Conservation (phyloP, 345 rosid species). For the Sonneratia caseolaris region DNA sequence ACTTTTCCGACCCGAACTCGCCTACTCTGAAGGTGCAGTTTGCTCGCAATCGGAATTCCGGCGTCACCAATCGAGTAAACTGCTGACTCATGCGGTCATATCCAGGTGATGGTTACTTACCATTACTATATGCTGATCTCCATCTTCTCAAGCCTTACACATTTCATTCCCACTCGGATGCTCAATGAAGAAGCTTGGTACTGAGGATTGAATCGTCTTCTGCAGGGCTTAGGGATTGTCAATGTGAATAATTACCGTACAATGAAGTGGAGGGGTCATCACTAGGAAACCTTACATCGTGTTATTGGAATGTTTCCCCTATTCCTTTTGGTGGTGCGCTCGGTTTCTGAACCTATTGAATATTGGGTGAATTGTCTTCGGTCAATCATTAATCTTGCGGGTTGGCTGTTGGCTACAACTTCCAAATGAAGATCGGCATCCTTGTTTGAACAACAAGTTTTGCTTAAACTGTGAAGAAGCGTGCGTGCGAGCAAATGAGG, state of each 20-base stretch:
- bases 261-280: not conserved
- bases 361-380: not conserved
- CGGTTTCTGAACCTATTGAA: not conserved
- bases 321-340: not conserved
- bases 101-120: not conserved
- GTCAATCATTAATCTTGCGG: too few relatives aligned
- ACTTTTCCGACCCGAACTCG: not conserved
- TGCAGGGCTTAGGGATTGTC: not conserved
- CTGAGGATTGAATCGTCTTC: not conserved
- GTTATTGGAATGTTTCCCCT: not conserved
- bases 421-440: too few relatives aligned
- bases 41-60: not conserved
- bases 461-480: too few relatives aligned
- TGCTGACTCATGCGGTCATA: not conserved
- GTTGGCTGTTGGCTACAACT: too few relatives aligned
- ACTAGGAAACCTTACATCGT: not conserved
- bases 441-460: too few relatives aligned
- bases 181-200: not conserved
- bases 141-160: not conserved
- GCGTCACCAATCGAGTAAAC: not conserved
- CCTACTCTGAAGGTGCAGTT: not conserved
- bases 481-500: too few relatives aligned
- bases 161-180: not conserved
- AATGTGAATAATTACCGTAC: not conserved
- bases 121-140: too few relatives aligned